Conservation (phyloP, 495 filamentous ascomycete species). For the Patellaria atrata region DNA sequence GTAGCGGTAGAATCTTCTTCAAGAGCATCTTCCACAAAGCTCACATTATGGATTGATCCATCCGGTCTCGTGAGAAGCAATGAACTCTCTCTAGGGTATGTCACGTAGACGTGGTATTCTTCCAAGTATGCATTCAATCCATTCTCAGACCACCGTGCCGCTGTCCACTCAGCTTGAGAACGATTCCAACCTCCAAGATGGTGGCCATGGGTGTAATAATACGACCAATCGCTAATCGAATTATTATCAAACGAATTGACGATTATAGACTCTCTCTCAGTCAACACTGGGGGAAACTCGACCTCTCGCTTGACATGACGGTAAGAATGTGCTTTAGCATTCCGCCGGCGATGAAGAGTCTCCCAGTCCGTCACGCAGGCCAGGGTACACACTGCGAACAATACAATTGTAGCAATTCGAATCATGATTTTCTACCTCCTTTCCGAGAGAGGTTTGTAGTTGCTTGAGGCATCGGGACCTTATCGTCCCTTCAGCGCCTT, state of each 20-base stretch:
- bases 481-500: too few relatives aligned
- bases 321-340: too few relatives aligned
- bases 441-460: too few relatives aligned
- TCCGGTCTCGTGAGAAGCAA: constrained; percentile 15
- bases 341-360: too few relatives aligned
- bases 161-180: constrained; percentile 17
- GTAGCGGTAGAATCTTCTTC: constrained; percentile 18
- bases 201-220: constrained; percentile 17
- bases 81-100: constrained; percentile 21
- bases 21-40: constrained; percentile 20
- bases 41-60: constrained; percentile 10
- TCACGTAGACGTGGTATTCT: constrained; percentile 20
- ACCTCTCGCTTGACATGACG: too few relatives aligned
- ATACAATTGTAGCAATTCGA: too few relatives aligned
- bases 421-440: too few relatives aligned
- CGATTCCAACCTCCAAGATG: constrained; percentile 14
- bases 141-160: constrained; percentile 13
- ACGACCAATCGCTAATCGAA: constrained; percentile 16
- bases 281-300: constrained; percentile 11
- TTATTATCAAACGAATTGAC: constrained; percentile 17
- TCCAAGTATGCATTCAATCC: constrained; percentile 16
- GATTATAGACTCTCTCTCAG: constrained; percentile 12
- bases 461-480: too few relatives aligned
- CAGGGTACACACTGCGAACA: too few relatives aligned
- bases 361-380: too few relatives aligned